Evolutionary conservation across 257 asterid species (phyloP).

Genomic region (Penstemon newberryi): DNA sequence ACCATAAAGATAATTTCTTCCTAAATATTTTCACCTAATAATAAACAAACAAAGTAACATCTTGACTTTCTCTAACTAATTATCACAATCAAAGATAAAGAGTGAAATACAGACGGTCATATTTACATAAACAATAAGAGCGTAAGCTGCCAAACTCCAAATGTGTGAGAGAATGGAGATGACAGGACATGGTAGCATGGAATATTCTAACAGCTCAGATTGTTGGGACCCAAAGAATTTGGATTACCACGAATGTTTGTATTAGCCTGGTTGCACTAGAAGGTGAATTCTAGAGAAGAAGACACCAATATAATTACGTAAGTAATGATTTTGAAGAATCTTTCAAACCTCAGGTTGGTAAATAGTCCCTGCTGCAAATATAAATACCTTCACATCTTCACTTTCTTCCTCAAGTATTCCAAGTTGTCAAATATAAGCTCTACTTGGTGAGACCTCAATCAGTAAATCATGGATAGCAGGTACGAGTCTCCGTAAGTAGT

Average conservation of each 20-base stretch:
- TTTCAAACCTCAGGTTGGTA: slow-evolving; percentile 21
- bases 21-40: not conserved
- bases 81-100: slow-evolving; percentile 7
- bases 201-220: slow-evolving; percentile 35
- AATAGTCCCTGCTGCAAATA: slow-evolving; percentile 26
- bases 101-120: not conserved
- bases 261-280: slow-evolving; percentile 20
- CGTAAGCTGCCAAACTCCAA: slow-evolving; percentile 20
- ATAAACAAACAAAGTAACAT: slow-evolving; percentile 13
- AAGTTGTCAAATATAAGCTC: slow-evolving; percentile 25
- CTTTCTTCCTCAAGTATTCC: slow-evolving; percentile 34
- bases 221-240: slow-evolving; percentile 35
- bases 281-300: slow-evolving; percentile 29
- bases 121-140: not conserved
- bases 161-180: slow-evolving; percentile 5
- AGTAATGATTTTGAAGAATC: slow-evolving; percentile 36
- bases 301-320: slow-evolving; percentile 10
- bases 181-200: not conserved
- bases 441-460: slow-evolving; percentile 20
- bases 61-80: not conserved
- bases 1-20: not conserved
- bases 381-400: slow-evolving; percentile 47
- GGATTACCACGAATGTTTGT: slow-evolving; percentile 34
- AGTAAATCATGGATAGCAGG: slow-evolving; percentile 55
- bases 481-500: slow-evolving; percentile 45